Percentiles rank a stretch among this genome's conserved stretches.
Evolutionary conservation across 768 basidiomycete genomes (phyloP).

Genomic region (Phylloporus scabripes): DNA sequence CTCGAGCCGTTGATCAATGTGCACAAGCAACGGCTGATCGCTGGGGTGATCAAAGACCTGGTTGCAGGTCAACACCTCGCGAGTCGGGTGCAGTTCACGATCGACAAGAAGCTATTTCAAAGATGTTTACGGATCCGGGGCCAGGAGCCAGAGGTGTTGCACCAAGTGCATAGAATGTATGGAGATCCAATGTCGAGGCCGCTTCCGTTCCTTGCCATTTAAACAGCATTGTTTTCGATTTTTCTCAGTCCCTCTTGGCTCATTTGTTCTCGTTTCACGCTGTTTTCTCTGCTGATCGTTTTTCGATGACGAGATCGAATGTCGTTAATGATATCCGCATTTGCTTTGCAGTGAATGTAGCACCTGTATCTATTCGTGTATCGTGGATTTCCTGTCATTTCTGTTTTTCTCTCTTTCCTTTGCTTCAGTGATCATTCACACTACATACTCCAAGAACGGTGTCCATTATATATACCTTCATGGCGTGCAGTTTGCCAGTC

Average conservation of each 20-base stretch:
- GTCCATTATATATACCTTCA: too few species aligned
- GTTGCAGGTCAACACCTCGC: constrained; percentile 83
- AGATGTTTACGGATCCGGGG: constrained; percentile 67
- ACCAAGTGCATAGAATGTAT: constrained; percentile 41
- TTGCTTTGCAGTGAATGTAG: constrained; percentile 17
- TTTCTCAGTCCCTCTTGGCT: not conserved
- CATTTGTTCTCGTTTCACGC: too few species aligned
- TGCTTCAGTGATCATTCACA: too few species aligned
- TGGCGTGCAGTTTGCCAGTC: too few species aligned
- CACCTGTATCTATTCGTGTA: constrained; percentile 25
- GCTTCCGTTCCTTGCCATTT: constrained; percentile 20
- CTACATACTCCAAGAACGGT: too few species aligned
- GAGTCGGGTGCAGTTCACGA: constrained; percentile 58
- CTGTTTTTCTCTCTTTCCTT: not conserved
- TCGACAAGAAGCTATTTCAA: constrained; percentile 75
- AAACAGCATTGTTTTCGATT: constrained; percentile 1
- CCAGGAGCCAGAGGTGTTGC: constrained; percentile 50
- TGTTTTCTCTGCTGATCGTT: not conserved
- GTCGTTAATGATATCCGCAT: constrained; percentile 9
- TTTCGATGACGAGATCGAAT: not conserved
- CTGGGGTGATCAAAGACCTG: constrained; percentile 72
- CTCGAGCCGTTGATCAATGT: constrained; percentile 85
- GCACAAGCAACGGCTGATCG: constrained; percentile 81
- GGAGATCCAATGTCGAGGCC: constrained; percentile 18
- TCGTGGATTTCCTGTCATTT: constrained; percentile 5